Percentiles rank a stretch among this genome's conserved stretches.
Evolutionary conservation across 805 yeast genomes (phyloP).

Genomic region (Metschnikowia henanensis): DNA sequence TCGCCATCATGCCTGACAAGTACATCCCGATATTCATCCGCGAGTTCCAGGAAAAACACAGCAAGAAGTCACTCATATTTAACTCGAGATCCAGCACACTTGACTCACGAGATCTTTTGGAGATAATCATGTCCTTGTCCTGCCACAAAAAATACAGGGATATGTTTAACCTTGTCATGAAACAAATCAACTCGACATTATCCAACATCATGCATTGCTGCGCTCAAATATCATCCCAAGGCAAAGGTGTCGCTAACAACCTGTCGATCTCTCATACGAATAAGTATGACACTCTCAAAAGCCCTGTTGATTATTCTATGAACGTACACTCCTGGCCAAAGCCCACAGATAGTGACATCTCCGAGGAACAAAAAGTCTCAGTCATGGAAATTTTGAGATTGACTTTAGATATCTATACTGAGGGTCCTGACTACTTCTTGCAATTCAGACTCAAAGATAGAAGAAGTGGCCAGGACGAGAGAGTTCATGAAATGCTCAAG

Average conservation of each 20-base stretch:
- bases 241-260: neutral
- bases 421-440: constrained; percentile 35
- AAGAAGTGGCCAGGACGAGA: constrained; percentile 1
- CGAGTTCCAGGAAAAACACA: constrained; percentile 20
- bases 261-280: neutral
- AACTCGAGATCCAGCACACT: neutral
- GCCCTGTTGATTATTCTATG: neutral
- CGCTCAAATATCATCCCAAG: constrained; percentile 2
- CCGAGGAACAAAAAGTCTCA: constrained; percentile 1
- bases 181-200: constrained; percentile 23
- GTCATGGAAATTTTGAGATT: constrained; percentile 33
- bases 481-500: constrained; percentile 11
- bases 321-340: constrained; percentile 1
- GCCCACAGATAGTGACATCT: constrained; percentile 1
- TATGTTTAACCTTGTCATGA: constrained; percentile 26
- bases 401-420: constrained; percentile 31
- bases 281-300: no score
- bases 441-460: neutral
- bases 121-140: constrained; percentile 31
- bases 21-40: constrained; percentile 26
- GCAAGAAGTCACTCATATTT: neutral
- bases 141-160: constrained; percentile 23
- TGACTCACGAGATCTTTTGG: constrained; percentile 24
- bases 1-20: constrained; percentile 32
- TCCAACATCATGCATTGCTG: constrained; percentile 14